Percentiles rank a stretch among this genome's conserved stretches.
Evolutionary conservation across 352 stramenopile species (phyloP).

Genomic region (Phytophthora crassamura): DNA sequence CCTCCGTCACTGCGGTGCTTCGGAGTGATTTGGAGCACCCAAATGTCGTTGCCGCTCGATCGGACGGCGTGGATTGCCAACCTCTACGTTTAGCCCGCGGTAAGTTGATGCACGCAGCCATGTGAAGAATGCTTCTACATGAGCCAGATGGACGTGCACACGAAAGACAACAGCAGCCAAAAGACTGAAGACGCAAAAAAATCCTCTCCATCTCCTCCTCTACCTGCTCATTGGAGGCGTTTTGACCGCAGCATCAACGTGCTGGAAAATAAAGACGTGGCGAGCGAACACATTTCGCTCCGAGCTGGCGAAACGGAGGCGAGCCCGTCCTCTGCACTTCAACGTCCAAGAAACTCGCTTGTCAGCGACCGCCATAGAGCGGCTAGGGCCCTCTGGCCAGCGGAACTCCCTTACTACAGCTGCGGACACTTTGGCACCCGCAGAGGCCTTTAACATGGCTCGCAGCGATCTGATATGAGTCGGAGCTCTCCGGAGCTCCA

Average conservation of each 20-base stretch:
- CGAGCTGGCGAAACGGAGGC: constrained; percentile 18
- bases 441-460: constrained; percentile 11
- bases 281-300: constrained; percentile 29
- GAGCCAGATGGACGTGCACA: constrained; percentile 7
- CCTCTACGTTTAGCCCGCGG: constrained; percentile 10
- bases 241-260: neutral
- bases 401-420: constrained; percentile 4
- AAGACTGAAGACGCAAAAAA: constrained; percentile 25
- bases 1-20: neutral
- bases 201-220: constrained; percentile 20
- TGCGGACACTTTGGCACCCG: constrained; percentile 31
- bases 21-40: neutral
- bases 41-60: constrained; percentile 22
- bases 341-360: constrained; percentile 21
- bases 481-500: neutral
- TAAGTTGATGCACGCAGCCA: constrained; percentile 6
- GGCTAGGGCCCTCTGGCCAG: neutral
- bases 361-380: constrained; percentile 2
- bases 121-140: constrained; percentile 22
- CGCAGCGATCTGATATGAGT: neutral
- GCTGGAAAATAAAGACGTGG: constrained; percentile 35
- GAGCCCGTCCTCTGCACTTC: constrained; percentile 25
- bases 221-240: constrained; percentile 16
- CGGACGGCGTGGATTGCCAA: constrained; percentile 21
- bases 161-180: constrained; percentile 20